Conservation (phyloP, 768 basidiomycete genomes). For the Coprinopsis marcescibilis region DNA sequence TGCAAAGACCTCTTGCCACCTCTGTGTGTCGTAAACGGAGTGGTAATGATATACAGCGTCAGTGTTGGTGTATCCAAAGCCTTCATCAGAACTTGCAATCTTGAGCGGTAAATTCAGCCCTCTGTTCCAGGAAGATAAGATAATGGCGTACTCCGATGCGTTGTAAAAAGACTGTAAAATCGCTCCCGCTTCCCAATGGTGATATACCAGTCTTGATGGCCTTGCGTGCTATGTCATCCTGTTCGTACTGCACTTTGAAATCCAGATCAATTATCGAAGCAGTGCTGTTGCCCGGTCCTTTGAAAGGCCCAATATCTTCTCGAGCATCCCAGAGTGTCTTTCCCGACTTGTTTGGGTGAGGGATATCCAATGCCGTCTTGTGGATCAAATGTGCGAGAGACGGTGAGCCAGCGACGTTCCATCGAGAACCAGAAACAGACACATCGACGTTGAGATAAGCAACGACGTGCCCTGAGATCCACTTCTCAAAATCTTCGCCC, state of each 20-base stretch:
- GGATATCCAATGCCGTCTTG: constrained; percentile 59
- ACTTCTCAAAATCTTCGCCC: constrained; percentile 87
- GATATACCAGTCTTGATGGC: constrained; percentile 36
- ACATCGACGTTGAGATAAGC: constrained; percentile 56
- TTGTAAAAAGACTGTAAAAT: constrained; percentile 90
- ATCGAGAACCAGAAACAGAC: constrained; percentile 58
- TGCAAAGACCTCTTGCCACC: constrained; percentile 66
- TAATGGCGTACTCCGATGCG: constrained; percentile 34
- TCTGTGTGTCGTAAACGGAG: constrained; percentile 63
- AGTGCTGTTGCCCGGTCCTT: constrained; percentile 6
- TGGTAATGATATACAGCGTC: constrained; percentile 72
- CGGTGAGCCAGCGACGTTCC: constrained; percentile 59
- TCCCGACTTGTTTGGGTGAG: constrained; percentile 61
- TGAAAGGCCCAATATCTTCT: constrained; percentile 56
- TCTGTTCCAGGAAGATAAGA: not conserved
- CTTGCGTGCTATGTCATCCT: not conserved
- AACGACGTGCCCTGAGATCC: constrained; percentile 73
- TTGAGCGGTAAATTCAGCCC: constrained; percentile 9
- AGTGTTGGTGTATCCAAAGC: constrained; percentile 32
- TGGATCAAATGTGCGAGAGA: constrained; percentile 76
- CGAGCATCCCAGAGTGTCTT: constrained; percentile 78
- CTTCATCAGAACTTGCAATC: constrained; percentile 38
- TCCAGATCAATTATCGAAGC: constrained; percentile 1
- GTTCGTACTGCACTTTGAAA: not conserved
- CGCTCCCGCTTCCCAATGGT: constrained; percentile 76